These are phyloP conservation scores for Larix kaempferi DNA, from an alignment of 75 land plant species.

Conservation along the genomic window DNA sequence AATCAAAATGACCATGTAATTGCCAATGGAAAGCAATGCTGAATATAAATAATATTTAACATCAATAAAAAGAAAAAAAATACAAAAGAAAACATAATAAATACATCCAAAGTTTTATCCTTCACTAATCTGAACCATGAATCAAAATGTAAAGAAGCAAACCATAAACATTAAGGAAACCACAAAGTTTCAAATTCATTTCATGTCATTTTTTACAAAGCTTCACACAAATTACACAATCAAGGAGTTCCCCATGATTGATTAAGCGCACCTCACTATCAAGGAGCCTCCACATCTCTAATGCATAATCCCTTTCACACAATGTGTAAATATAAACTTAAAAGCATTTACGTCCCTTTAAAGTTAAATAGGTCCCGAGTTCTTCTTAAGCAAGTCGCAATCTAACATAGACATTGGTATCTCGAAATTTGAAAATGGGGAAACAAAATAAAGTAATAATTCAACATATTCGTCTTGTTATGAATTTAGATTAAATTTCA, in stretches of 20 bases:
- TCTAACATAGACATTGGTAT: constrained; percentile 53
- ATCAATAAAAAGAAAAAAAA: not conserved
- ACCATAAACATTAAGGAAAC: constrained; percentile 3
- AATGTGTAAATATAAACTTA: too few species aligned
- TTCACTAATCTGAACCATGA: not conserved
- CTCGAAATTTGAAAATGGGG: constrained; percentile 31
- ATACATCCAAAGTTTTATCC: not conserved
- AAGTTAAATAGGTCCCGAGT: constrained; percentile 36
- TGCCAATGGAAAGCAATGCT: not conserved
- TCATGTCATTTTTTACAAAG: constrained; percentile 19
- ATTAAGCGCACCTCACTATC: constrained; percentile 50
- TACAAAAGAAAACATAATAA: not conserved
- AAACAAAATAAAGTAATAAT: not conserved
- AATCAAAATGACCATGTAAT: too few species aligned
- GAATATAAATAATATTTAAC: not conserved
- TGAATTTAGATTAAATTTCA: not conserved
- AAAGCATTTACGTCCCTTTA: constrained; percentile 53
- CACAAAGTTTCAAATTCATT: not conserved
- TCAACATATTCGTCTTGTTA: not conserved
- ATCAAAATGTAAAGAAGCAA: too few species aligned
- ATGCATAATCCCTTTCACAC: too few species aligned
- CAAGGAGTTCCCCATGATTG: constrained; percentile 26
- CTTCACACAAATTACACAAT: constrained; percentile 52
- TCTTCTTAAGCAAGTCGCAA: constrained; percentile 59
- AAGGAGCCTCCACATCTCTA: constrained; percentile 60